These are phyloP conservation scores for Mimosa bimucronata DNA, from an alignment of 306 rosid species.

Conservation along the genomic window DNA sequence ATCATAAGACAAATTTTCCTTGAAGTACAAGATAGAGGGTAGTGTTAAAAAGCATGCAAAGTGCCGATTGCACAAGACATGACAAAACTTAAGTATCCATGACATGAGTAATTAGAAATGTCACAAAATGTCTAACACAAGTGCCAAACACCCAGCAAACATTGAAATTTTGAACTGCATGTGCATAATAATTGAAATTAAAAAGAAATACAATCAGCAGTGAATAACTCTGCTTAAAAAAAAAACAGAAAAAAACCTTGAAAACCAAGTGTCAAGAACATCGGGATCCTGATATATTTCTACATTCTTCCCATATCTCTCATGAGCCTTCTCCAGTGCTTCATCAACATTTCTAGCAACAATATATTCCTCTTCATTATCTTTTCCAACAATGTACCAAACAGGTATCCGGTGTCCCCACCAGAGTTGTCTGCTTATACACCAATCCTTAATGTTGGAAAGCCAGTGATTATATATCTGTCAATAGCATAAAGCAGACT, in stretches of 20 bases:
- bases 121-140: not conserved
- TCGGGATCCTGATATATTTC: slow-evolving; percentile 96
- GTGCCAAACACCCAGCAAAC: not conserved
- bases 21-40: slow-evolving; percentile 10
- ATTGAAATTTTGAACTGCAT: not conserved
- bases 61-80: not conserved
- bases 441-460: slow-evolving; percentile 96
- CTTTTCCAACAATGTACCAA: slow-evolving; percentile 89
- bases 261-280: slow-evolving; percentile 99
- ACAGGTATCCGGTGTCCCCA: slow-evolving; percentile 99
- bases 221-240: not conserved
- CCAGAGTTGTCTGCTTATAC: slow-evolving; percentile 99
- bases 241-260: slow-evolving; percentile 91
- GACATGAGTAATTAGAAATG: not conserved
- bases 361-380: slow-evolving; percentile 86
- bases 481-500: slow-evolving; percentile 29
- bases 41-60: not conserved
- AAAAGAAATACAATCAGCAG: not conserved
- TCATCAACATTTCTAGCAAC: slow-evolving; percentile 84
- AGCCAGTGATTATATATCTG: slow-evolving; percentile 99
- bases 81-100: not conserved
- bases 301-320: slow-evolving; percentile 73
- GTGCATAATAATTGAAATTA: not conserved
- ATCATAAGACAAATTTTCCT: slow-evolving; percentile 2
- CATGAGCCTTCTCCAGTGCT: slow-evolving; percentile 75